These are phyloP conservation scores for Theobroma cacao DNA, from an alignment of 345 rosid species.

Conservation along the genomic window DNA sequence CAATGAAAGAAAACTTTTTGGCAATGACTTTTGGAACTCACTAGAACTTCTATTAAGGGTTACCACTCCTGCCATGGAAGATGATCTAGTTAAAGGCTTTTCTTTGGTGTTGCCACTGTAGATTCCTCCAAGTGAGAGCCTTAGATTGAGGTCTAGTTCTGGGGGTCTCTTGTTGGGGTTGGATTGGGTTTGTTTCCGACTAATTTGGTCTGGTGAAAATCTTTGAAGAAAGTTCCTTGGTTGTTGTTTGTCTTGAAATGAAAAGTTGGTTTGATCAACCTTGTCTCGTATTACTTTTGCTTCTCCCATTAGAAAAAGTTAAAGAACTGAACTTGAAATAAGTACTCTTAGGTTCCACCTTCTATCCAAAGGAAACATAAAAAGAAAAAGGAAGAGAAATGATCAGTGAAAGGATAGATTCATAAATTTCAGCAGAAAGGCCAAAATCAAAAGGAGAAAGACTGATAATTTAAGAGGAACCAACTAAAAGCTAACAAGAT, in stretches of 20 bases:
- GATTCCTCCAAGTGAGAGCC: conserved; percentile 13
- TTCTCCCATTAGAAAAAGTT: conserved; percentile 7
- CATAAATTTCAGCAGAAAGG: background rate
- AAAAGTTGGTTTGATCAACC: background rate
- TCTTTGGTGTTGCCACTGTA: background rate
- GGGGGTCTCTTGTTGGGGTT: background rate
- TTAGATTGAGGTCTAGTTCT: background rate
- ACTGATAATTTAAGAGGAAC: background rate
- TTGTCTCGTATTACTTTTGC: background rate
- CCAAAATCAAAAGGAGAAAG: background rate
- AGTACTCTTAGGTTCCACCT: background rate
- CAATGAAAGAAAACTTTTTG: conserved; percentile 8
- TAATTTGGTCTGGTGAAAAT: background rate
- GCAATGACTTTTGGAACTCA: background rate
- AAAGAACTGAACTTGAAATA: background rate
- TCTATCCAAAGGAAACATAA: too few relatives aligned
- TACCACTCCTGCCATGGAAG: conserved; percentile 9
- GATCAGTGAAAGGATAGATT: background rate
- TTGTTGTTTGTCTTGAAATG: background rate
- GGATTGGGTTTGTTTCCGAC: background rate
- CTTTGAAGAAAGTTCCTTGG: background rate
- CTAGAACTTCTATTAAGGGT: background rate
- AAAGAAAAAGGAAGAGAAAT: background rate
- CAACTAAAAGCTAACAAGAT: background rate
- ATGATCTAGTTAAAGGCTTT: conserved; percentile 2